phyloP scores from a whole-genome alignment of 768 basidiomycete species.

The Serendipita indica region DNA sequence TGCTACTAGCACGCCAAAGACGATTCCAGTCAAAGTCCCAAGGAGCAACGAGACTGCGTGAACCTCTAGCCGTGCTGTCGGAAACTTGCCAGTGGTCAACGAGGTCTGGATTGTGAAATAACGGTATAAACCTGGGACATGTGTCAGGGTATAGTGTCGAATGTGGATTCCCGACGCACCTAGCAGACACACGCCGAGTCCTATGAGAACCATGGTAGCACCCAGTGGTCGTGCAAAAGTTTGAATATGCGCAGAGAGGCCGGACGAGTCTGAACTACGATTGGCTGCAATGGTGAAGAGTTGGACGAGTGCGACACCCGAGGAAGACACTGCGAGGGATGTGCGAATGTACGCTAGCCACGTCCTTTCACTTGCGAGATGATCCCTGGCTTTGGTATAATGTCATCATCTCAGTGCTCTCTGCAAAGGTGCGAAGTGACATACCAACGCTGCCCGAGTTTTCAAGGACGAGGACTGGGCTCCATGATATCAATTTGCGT shows the following conservation, averaged over 20 bases:
- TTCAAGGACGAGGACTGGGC: slow-evolving; percentile 28
- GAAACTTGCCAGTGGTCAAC: slow-evolving; percentile 37
- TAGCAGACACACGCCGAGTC: slow-evolving; percentile 32
- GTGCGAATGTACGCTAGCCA: slow-evolving; percentile 53
- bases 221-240: slow-evolving; percentile 37
- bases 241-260: slow-evolving; percentile 13
- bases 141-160: background rate
- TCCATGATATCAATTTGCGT: background rate
- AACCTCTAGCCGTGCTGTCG: slow-evolving; percentile 34
- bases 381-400: slow-evolving; percentile 34
- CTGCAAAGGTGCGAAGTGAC: background rate
- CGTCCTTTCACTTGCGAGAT: slow-evolving; percentile 47
- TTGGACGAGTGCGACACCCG: slow-evolving; percentile 48
- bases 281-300: slow-evolving; percentile 30
- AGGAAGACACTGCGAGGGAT: slow-evolving; percentile 41
- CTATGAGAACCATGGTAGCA: slow-evolving; percentile 32
- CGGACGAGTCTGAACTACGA: slow-evolving; percentile 14
- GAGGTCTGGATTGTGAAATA: slow-evolving; percentile 40
- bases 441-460: slow-evolving; percentile 40
- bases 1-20: slow-evolving; percentile 31
- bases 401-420: background rate
- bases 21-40: slow-evolving; percentile 27
- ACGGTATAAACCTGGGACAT: slow-evolving; percentile 30
- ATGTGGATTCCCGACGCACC: slow-evolving; percentile 25
- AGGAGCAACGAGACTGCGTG: slow-evolving; percentile 30